phyloP scores from a whole-genome alignment of 257 asterid genomes.

The Fraxinus excelsior region DNA sequence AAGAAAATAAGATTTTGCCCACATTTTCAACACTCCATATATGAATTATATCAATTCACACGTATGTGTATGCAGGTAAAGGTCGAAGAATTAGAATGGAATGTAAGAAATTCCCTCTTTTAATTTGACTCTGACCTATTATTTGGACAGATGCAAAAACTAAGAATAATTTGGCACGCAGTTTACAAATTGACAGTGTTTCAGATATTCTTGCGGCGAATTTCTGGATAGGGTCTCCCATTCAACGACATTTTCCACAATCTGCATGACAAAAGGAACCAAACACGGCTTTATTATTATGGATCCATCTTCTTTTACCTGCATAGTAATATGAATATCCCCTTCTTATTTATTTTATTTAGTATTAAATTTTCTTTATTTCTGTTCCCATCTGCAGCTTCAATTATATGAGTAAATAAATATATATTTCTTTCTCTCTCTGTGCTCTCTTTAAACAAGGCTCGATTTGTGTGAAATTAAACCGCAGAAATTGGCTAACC shows the following conservation, averaged over 20 bases:
- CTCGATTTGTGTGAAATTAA: slow-evolving; percentile 45
- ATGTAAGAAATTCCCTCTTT: slow-evolving; percentile 31
- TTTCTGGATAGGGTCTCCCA: slow-evolving; percentile 53
- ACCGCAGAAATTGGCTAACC: slow-evolving; percentile 32
- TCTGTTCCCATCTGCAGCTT: not conserved
- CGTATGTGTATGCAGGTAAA: slow-evolving; percentile 10
- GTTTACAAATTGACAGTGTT: slow-evolving; percentile 40
- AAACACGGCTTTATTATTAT: slow-evolving; percentile 3
- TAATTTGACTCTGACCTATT: slow-evolving; percentile 29
- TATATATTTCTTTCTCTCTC: not conserved
- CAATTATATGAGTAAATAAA: not conserved
- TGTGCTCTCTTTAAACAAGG: slow-evolving; percentile 21
- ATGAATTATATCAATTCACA: not conserved
- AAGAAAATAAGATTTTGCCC: not conserved
- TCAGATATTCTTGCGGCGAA: slow-evolving; percentile 51
- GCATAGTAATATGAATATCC: too few relatives aligned
- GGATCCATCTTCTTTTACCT: not conserved
- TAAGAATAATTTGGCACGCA: slow-evolving; percentile 3
- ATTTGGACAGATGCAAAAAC: slow-evolving; percentile 14
- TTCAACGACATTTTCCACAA: slow-evolving; percentile 71
- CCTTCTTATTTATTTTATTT: too few relatives aligned
- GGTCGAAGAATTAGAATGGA: slow-evolving; percentile 18
- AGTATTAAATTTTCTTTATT: not conserved
- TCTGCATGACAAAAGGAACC: slow-evolving; percentile 20
- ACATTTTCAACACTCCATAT: too few relatives aligned